Conservation (phyloP, 305 asterid genomes). For the Stenogyne calaminthoides region DNA sequence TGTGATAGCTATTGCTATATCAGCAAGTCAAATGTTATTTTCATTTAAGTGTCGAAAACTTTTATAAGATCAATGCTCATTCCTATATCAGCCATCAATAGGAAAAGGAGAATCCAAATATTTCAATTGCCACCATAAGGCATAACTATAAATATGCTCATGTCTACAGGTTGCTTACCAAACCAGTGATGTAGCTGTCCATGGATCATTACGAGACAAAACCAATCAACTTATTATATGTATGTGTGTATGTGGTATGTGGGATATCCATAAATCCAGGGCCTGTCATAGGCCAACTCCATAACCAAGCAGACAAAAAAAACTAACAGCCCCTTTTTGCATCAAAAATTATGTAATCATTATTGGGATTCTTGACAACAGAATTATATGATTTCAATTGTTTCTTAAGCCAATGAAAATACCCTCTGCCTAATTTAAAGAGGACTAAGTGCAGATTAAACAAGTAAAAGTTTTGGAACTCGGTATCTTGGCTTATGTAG, state of each 20-base stretch:
- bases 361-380: neutral
- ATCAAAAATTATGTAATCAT: neutral
- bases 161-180: slow-evolving; percentile 14
- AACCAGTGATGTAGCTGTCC: slow-evolving; percentile 1
- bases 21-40: neutral
- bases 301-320: neutral
- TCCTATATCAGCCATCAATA: neutral
- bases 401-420: neutral
- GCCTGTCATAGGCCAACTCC: neutral
- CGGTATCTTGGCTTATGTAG: neutral
- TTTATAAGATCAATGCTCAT: neutral
- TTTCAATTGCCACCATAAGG: neutral
- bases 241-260: no score
- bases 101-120: neutral
- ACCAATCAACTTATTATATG: neutral
- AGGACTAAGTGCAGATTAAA: neutral
- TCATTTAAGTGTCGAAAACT: neutral
- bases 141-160: neutral
- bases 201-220: neutral
- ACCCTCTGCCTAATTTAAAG: neutral
- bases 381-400: neutral
- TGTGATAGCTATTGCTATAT: neutral
- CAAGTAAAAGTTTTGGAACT: neutral
- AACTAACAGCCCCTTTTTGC: neutral
- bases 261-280: neutral